These are phyloP conservation scores for Ogataea chonburiensis DNA, from an alignment of 805 yeast genomes.

Conservation along the genomic window DNA sequence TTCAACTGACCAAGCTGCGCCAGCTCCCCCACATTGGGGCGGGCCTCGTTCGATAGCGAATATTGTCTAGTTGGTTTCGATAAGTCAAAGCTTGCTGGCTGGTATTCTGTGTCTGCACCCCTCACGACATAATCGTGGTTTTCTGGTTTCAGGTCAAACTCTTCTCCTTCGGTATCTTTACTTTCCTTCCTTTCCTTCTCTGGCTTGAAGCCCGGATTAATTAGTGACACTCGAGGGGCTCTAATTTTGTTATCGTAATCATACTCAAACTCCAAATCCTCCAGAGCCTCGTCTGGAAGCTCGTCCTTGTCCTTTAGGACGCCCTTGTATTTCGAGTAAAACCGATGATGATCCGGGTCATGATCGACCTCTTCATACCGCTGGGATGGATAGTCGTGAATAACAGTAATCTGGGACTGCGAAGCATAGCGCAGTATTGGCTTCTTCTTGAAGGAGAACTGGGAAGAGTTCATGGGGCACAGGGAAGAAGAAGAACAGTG, in stretches of 20 bases:
- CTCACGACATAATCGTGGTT: constrained; percentile 4
- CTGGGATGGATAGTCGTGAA: constrained; percentile 32
- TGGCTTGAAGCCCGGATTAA: constrained; percentile 19
- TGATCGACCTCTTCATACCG: constrained; percentile 28
- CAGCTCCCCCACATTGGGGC: constrained; percentile 9
- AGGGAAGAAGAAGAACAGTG: not conserved
- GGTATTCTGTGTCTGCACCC: constrained; percentile 25
- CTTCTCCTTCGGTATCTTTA: not conserved
- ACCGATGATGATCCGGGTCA: constrained; percentile 32
- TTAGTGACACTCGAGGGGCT: constrained; percentile 50
- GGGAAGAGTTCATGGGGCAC: constrained; percentile 10
- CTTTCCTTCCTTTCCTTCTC: constrained; percentile 10
- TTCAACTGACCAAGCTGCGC: no score
- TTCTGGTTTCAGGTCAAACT: no score
- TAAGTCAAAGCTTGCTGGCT: constrained; percentile 50
- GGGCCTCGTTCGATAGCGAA: constrained; percentile 23
- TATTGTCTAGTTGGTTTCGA: constrained; percentile 38
- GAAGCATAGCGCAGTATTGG: constrained; percentile 22
- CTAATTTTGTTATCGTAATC: constrained; percentile 55
- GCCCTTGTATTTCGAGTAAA: constrained; percentile 33
- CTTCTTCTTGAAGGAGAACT: constrained; percentile 33
- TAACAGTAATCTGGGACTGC: constrained; percentile 31
- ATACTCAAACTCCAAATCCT: constrained; percentile 32
- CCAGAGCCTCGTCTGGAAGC: constrained; percentile 27
- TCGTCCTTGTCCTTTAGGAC: constrained; percentile 32